These are phyloP conservation scores for Serendipita indica DNA, from an alignment of 768 basidiomycete genomes.

Conservation along the genomic window DNA sequence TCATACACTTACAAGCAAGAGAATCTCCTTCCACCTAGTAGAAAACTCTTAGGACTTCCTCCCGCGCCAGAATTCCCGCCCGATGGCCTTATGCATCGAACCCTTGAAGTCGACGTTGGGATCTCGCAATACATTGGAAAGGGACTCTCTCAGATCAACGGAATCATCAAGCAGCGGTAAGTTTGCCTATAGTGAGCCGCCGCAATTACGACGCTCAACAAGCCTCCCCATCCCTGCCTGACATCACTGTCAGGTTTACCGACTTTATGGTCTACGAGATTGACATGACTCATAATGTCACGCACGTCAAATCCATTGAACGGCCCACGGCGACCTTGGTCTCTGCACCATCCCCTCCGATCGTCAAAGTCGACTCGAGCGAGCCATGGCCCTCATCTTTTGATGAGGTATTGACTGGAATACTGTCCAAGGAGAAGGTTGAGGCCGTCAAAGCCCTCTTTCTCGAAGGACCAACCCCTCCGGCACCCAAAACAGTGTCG, in stretches of 20 bases:
- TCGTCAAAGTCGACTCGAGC: conserved; percentile 13
- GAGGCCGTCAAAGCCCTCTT: conserved; percentile 53
- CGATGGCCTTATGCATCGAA: conserved; percentile 39
- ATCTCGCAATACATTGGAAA: conserved; percentile 74
- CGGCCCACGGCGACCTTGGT: conserved; percentile 31
- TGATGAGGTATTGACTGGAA: conserved; percentile 39
- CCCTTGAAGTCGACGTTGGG: conserved; percentile 69
- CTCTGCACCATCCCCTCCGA: background rate
- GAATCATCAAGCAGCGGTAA: conserved; percentile 94
- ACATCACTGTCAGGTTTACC: conserved; percentile 53
- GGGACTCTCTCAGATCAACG: conserved; percentile 58
- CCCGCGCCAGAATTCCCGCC: conserved; percentile 20
- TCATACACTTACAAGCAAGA: conserved; percentile 8
- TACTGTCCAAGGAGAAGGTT: conserved; percentile 48
- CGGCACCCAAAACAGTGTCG: conserved; percentile 21
- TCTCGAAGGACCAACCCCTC: conserved; percentile 68
- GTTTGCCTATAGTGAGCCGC: conserved; percentile 15
- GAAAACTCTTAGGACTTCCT: conserved; percentile 11
- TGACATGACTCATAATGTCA: conserved; percentile 58
- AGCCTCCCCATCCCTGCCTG: too few species aligned
- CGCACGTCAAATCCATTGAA: conserved; percentile 65
- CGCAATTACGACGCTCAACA: too few species aligned
- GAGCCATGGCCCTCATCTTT: conserved; percentile 57
- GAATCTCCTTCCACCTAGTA: conserved; percentile 47
- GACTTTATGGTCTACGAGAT: conserved; percentile 95